A percentile compares a stretch with the other conserved stretches of the same genome.
Conservation (phyloP, 2,329 filamentous ascomycete genomes). For the Xylariaceae sp. region DNA sequence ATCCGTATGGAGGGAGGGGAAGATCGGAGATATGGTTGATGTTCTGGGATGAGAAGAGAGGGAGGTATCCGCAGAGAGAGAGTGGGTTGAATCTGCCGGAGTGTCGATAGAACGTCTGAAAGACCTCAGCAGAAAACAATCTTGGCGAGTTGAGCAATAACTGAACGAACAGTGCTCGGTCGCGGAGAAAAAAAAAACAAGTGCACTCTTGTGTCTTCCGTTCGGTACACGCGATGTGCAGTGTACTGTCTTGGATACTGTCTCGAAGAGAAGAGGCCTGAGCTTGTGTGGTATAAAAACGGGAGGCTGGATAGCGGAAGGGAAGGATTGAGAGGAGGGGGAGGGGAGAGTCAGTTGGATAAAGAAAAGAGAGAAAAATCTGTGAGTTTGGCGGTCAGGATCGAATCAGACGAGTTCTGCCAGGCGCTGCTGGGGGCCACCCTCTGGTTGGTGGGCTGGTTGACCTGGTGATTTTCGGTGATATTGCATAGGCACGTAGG, state of each 20-base stretch:
- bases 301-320: neutral
- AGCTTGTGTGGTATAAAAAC: neutral
- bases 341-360: neutral
- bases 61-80: neutral
- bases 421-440: neutral
- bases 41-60: neutral
- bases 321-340: neutral
- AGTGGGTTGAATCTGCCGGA: too few relatives aligned
- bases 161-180: neutral
- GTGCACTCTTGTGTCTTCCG: neutral
- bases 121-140: neutral
- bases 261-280: neutral
- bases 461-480: constrained; percentile 18
- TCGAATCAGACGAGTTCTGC: neutral
- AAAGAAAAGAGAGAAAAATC: constrained; percentile 11
- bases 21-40: too few relatives aligned
- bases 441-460: constrained; percentile 7
- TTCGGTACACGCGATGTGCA: neutral
- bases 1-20: neutral
- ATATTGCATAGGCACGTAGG: neutral
- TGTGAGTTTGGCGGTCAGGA: constrained; percentile 16
- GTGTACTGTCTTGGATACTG: neutral
- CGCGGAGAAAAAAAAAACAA: neutral
- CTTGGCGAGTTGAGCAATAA: neutral
- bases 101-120: neutral